Evolutionary conservation across 257 asterid genomes (phyloP).

Genomic region (Solanum verrucosum): DNA sequence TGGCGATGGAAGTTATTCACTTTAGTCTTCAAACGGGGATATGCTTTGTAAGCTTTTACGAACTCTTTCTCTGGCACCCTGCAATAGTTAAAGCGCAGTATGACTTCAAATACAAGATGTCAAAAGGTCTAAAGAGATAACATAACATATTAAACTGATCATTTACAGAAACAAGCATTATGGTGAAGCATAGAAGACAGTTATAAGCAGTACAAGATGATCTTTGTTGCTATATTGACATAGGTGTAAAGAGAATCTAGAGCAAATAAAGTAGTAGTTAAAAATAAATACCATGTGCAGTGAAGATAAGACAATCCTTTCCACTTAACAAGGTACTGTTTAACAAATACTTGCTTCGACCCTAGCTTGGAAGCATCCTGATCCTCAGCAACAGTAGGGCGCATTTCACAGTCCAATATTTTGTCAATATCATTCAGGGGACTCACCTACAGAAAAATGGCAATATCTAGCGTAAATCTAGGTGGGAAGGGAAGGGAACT

Average conservation of each 20-base stretch:
- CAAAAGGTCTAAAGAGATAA: background rate
- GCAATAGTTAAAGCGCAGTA: slow-evolving; percentile 12
- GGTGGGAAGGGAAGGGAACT: background rate
- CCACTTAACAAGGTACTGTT: slow-evolving; percentile 95
- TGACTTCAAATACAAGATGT: background rate
- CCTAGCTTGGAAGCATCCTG: slow-evolving; percentile 58
- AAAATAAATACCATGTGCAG: slow-evolving; percentile 63
- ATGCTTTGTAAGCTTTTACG: slow-evolving; percentile 75
- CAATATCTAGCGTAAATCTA: background rate
- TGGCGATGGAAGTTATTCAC: slow-evolving; percentile 77
- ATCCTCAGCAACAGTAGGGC: slow-evolving; percentile 66
- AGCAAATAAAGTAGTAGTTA: background rate
- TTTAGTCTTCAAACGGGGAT: slow-evolving; percentile 83
- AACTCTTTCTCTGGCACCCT: slow-evolving; percentile 96
- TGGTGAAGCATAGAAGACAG: background rate
- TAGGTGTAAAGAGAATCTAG: background rate
- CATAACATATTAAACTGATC: background rate
- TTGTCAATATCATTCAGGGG: slow-evolving; percentile 79
- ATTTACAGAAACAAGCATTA: background rate
- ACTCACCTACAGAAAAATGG: slow-evolving; percentile 47
- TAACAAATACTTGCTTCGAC: slow-evolving; percentile 67
- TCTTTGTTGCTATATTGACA: background rate
- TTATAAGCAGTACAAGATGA: background rate
- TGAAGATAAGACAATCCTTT: slow-evolving; percentile 89
- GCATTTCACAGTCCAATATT: slow-evolving; percentile 85